phyloP scores from a whole-genome alignment of 1,284 basidiomycete genomes.

The Naganishia liquefaciens region DNA sequence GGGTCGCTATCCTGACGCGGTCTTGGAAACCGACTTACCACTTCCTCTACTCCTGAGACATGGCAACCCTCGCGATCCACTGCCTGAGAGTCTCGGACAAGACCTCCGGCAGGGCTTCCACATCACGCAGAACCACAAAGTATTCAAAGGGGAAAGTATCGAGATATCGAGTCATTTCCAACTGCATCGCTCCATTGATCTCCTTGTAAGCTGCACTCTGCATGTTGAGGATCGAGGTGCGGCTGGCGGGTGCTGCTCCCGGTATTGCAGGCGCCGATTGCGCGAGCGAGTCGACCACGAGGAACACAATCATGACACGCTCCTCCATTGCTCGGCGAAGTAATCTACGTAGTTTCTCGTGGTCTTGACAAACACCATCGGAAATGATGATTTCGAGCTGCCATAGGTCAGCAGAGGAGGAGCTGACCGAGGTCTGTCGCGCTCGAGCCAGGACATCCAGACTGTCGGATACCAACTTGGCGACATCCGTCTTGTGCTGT shows the following conservation, averaged over 20 bases:
- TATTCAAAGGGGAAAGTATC: conserved; percentile 99
- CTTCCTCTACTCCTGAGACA: conserved; percentile 47
- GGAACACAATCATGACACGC: conserved; percentile 93
- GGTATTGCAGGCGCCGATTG: conserved; percentile 34
- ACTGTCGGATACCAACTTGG: conserved; percentile 79
- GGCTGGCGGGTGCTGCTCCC: conserved; percentile 33
- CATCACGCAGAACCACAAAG: conserved; percentile 87
- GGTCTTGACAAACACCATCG: conserved; percentile 96
- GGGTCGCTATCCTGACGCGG: not conserved
- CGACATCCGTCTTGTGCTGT: conserved; percentile 88
- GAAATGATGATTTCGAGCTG: conserved; percentile 98
- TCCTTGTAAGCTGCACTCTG: conserved; percentile 85
- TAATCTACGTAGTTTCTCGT: conserved; percentile 76
- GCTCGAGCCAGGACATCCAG: conserved; percentile 74
- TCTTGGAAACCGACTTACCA: not conserved
- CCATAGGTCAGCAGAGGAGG: conserved; percentile 77
- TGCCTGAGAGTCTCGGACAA: conserved; percentile 88
- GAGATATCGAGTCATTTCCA: conserved; percentile 85
- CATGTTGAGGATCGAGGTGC: conserved; percentile 82
- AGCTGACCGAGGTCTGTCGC: conserved; percentile 66
- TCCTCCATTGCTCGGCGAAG: conserved; percentile 86
- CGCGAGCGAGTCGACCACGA: conserved; percentile 84
- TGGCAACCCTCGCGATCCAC: conserved; percentile 58
- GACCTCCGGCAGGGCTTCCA: conserved; percentile 89
- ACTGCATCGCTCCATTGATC: conserved; percentile 80